A percentile compares a stretch with the other conserved stretches of the same genome.
These are phyloP conservation scores for Ajuga chamaepitys DNA, from an alignment of 257 asterid genomes.

Conservation along the genomic window DNA sequence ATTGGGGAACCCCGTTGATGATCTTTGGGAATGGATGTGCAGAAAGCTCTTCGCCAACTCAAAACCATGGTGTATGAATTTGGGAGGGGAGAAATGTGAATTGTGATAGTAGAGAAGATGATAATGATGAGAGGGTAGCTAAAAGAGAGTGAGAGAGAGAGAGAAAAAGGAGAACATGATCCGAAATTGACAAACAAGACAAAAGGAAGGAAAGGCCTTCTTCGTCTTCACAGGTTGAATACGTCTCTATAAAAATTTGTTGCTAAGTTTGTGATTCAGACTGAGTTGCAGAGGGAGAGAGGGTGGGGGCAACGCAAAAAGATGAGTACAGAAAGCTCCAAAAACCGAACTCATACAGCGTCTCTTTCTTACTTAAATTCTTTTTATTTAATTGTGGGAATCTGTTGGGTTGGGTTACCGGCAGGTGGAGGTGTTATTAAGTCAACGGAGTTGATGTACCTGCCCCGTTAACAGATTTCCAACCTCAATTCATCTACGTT, in stretches of 20 bases:
- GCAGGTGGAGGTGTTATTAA: constrained; percentile 35
- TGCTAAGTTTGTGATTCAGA: constrained; percentile 5
- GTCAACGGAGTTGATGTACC: constrained; percentile 47
- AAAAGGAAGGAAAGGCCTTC: constrained; percentile 6
- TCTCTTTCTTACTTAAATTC: neutral
- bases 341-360: constrained; percentile 21
- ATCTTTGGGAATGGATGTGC: constrained; percentile 82
- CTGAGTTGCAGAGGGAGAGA: neutral
- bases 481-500: neutral
- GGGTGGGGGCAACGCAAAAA: neutral
- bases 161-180: constrained; percentile 4
- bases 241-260: neutral
- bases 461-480: neutral
- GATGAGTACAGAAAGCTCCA: constrained; percentile 35
- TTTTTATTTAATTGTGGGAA: constrained; percentile 16
- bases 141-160: neutral
- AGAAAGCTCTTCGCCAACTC: constrained; percentile 93
- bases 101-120: neutral
- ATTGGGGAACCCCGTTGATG: constrained; percentile 22
- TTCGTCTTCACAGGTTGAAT: neutral
- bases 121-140: constrained; percentile 13
- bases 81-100: no score
- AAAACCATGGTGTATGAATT: constrained; percentile 46
- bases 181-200: constrained; percentile 12
- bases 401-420: constrained; percentile 24